Evolutionary conservation across 2,329 filamentous ascomycete genomes (phyloP), one percentile per base, ranked within the genome.

Genomic region (Neofusicoccum ribis): DNA sequence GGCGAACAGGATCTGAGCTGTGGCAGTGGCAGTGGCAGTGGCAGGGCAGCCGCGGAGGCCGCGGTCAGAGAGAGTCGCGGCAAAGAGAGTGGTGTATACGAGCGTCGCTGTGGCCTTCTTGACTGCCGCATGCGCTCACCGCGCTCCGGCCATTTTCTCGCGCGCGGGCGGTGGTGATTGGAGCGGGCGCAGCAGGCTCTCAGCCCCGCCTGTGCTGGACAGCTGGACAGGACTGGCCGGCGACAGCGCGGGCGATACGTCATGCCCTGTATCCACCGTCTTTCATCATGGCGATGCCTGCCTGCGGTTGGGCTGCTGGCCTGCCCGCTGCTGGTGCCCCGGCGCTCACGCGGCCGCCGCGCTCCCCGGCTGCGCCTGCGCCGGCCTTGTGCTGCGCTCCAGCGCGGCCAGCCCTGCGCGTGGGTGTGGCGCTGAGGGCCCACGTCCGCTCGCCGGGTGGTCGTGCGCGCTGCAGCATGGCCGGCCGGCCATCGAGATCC

Each of bases 171-270:
- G 41, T 44, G 15, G 15, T 58, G 52, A 58, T 54, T 54, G 51
- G 52, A 20, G 54, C 23, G 39, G 54, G 39, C 54, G 54, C 54
- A 59, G 54, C 39, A 47, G 27, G 41, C 43, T 60, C 56, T 37
- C 41, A 60, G 43, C 56, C 56, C 56, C 56, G 43, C 56, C 27
- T 39, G 37, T 44, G 37, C 39, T 44, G 52, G 39, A 58, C 52
- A 58, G 39, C 52, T 56, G 52, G 39, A 44, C 52, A 43, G 39
- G 17, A 31, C 27, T 31, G 27, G 27, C 27, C 27, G 27, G 27
- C 27, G 27, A 31, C 27, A 31, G 27, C 27, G 27, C 27, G 27
- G 27, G 6, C 37, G 37, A 39, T 44, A 44, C 41, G 41, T 44
- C 52, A 43, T 43, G 20, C 20, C 52, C 12, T 44, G 17, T 44